These are phyloP conservation scores for Russula compacta DNA, from an alignment of 768 basidiomycete species.

Conservation along the genomic window DNA sequence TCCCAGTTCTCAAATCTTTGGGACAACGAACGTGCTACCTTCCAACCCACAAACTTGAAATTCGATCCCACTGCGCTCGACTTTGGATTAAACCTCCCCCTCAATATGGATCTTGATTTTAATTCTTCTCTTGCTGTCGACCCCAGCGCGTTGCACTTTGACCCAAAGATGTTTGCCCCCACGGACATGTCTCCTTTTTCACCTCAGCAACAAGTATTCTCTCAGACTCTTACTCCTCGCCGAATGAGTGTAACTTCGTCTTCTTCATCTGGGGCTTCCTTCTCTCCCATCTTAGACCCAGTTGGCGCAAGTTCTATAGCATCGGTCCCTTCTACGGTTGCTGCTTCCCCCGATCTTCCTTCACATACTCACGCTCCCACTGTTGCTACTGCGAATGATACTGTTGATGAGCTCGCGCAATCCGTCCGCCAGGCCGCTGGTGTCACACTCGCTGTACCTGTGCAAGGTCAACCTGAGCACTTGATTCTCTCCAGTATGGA, in stretches of 20 bases:
- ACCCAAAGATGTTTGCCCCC: constrained; percentile 27
- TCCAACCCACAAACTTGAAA: constrained; percentile 2
- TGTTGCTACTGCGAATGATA: constrained; percentile 22
- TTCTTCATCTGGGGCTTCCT: constrained; percentile 45
- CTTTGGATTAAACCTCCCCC: constrained; percentile 31
- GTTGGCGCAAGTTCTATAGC: constrained; percentile 25
- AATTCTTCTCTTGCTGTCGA: constrained; percentile 52
- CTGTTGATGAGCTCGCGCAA: constrained; percentile 31
- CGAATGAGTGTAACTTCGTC: constrained; percentile 49
- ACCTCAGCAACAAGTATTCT: constrained; percentile 15
- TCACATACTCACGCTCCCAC: constrained; percentile 29
- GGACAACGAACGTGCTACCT: neutral
- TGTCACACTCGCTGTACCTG: constrained; percentile 32
- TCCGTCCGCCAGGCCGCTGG: constrained; percentile 31
- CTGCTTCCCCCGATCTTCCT: constrained; percentile 27
- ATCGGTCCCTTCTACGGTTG: constrained; percentile 4
- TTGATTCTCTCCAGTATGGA: constrained; percentile 22
- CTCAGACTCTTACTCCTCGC: constrained; percentile 23
- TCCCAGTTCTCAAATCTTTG: constrained; percentile 20
- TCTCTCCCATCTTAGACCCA: constrained; percentile 41
- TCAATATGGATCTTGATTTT: constrained; percentile 55
- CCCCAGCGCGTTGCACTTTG: constrained; percentile 52
- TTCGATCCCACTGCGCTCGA: constrained; percentile 28
- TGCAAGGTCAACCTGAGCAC: constrained; percentile 28
- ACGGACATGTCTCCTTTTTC: neutral